Conservation (phyloP, 179 eudicot species). For the Nepenthes alata region DNA sequence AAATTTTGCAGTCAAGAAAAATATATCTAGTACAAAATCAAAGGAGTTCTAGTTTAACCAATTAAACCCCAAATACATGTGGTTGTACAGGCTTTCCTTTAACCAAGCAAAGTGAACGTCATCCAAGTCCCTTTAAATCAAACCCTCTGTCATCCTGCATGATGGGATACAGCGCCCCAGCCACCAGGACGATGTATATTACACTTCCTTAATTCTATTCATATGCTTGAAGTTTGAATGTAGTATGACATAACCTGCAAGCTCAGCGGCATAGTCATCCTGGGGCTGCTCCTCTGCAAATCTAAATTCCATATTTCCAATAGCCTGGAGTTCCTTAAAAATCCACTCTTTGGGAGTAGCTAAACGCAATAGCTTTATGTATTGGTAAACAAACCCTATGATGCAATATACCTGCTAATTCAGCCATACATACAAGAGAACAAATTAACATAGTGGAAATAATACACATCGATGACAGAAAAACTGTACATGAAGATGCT, state of each 20-base stretch:
- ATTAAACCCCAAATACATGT: too few species aligned
- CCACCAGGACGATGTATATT: neutral
- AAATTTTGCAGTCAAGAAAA: too few species aligned
- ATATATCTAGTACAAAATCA: too few species aligned
- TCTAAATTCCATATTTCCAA: slow-evolving; percentile 80
- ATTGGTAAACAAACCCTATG: slow-evolving; percentile 76
- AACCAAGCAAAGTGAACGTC: too few species aligned
- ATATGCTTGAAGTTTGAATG: neutral
- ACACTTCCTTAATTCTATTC: neutral
- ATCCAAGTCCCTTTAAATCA: too few species aligned
- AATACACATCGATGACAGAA: too few species aligned
- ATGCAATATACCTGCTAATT: slow-evolving; percentile 58
- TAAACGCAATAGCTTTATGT: slow-evolving; percentile 61
- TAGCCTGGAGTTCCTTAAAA: slow-evolving; percentile 88
- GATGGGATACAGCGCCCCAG: neutral
- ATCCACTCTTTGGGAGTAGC: slow-evolving; percentile 89
- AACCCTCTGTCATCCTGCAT: too few species aligned
- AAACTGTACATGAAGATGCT: too few species aligned
- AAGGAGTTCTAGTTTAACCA: too few species aligned
- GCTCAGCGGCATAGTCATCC: slow-evolving; percentile 98
- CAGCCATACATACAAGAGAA: slow-evolving; percentile 1
- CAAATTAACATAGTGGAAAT: too few species aligned
- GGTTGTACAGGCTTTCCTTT: too few species aligned
- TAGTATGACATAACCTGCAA: slow-evolving; percentile 49
- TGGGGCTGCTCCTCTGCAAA: slow-evolving; percentile 97